Conservation (phyloP, 805 yeast species). For the Metschnikowia similis region DNA sequence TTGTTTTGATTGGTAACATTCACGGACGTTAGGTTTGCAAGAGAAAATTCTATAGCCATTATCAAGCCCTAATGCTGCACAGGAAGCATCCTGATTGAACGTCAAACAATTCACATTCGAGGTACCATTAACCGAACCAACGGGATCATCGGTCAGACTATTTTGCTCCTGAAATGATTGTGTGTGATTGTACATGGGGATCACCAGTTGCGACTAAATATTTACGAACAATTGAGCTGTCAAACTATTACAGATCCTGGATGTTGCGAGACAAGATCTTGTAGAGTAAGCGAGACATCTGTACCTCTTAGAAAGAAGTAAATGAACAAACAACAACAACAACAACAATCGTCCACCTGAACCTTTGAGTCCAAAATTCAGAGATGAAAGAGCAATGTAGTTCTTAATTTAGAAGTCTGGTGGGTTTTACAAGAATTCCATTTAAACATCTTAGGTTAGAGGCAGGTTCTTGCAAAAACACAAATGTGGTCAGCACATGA, state of each 20-base stretch:
- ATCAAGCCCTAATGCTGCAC: conserved; percentile 71
- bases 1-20: conserved; percentile 30
- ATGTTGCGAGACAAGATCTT: neutral
- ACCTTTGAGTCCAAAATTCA: neutral
- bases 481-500: too few relatives aligned
- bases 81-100: conserved; percentile 86
- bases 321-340: too few relatives aligned
- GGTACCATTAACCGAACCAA: neutral
- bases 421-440: too few relatives aligned
- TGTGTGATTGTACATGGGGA: neutral
- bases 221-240: neutral
- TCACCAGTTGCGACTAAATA: conserved; percentile 2
- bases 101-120: conserved; percentile 35
- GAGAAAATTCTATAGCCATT: conserved; percentile 70
- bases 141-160: neutral
- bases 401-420: too few relatives aligned
- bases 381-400: too few relatives aligned
- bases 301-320: too few relatives aligned
- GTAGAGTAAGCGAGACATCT: too few relatives aligned
- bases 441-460: too few relatives aligned
- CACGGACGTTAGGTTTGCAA: conserved; percentile 76
- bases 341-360: neutral
- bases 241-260: neutral
- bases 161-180: neutral
- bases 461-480: too few relatives aligned